Evolutionary conservation across 2,329 filamentous ascomycete genomes (phyloP), one percentile per base, ranked within the genome.

Genomic region (Xylariaceae sp.): DNA sequence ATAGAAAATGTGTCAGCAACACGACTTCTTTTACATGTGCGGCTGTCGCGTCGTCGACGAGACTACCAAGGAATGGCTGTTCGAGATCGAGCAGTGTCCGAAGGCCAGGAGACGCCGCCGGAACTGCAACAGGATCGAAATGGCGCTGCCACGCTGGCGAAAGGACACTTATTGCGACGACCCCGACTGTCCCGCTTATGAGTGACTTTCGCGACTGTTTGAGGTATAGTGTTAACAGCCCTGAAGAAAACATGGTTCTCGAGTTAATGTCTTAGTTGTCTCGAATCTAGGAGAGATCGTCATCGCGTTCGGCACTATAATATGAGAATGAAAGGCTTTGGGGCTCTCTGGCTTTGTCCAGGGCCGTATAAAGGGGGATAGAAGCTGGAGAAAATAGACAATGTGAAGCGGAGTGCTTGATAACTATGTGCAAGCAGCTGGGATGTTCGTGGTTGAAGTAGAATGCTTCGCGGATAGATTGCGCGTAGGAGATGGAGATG

Each of bases 21-120:
- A 55, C 59, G 63, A 66, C 51, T 58, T 60, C 4, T 65, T 65
- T 42, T 64, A 64, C 48, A 62, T 62, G 59, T 65, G 63, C 12
- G 63, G 63, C 47, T 64, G 63, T 47, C 62, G 61, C 9, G 52
- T 62, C 42, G 31, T 63, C 54, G 62, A 65, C 45, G 37, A 50
- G 9, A 47, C 12, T n/a, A 65, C 60, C 4, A 51, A 53, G 11
- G 50, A 59, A 41, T 61, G 59, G 58, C 61, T 54, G 41, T 64
- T 54, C 52, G 58, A 62, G 34, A 53, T 62, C 41, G 61, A 62
- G 32, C 51, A 27, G 47, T 66, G 64, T 55, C 55, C 59, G 32
- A 62, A 52, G 34, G 60, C 45, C 29, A 45, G 32, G 44, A 58
- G 57, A 11, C 42, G 57, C 39, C 51, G 55, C 6, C 60, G 61